Evolutionary conservation across 306 rosid species (phyloP).

Genomic region (Cicer cuneatum): DNA sequence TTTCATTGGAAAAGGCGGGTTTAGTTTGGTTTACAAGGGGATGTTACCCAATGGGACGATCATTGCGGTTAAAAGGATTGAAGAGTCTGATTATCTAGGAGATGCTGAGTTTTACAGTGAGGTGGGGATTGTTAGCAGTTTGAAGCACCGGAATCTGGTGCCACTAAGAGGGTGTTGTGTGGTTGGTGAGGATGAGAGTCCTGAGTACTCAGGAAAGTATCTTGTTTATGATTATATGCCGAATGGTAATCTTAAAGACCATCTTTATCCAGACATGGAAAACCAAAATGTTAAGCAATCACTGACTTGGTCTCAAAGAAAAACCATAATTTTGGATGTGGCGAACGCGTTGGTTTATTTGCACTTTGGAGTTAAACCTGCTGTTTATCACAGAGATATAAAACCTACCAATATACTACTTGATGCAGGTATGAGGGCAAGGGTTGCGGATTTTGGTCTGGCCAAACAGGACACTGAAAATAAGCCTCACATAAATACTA

Average conservation of each 20-base stretch:
- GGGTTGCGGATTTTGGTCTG: slow-evolving; percentile 91
- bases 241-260: slow-evolving; percentile 82
- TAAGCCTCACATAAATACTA: slow-evolving; percentile 78
- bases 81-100: slow-evolving; percentile 78
- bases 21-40: slow-evolving; percentile 82
- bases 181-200: slow-evolving; percentile 56
- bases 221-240: slow-evolving; percentile 90
- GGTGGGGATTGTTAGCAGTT: slow-evolving; percentile 86
- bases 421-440: slow-evolving; percentile 80
- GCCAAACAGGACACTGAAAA: slow-evolving; percentile 80
- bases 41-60: slow-evolving; percentile 63
- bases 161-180: slow-evolving; percentile 91
- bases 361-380: slow-evolving; percentile 90
- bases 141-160: slow-evolving; percentile 87
- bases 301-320: slow-evolving; percentile 91
- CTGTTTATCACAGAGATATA: slow-evolving; percentile 89
- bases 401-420: slow-evolving; percentile 88
- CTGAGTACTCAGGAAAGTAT: slow-evolving; percentile 60
- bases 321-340: slow-evolving; percentile 82
- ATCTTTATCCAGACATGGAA: slow-evolving; percentile 56
- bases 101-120: slow-evolving; percentile 79
- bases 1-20: slow-evolving; percentile 89
- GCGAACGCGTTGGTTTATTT: slow-evolving; percentile 86
- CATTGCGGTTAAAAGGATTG: slow-evolving; percentile 79
- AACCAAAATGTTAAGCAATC: slow-evolving; percentile 44